Percentiles rank a stretch among this genome's conserved stretches.
Conservation (phyloP, 768 basidiomycete species). For the Cystofilobasidium ferigula region DNA sequence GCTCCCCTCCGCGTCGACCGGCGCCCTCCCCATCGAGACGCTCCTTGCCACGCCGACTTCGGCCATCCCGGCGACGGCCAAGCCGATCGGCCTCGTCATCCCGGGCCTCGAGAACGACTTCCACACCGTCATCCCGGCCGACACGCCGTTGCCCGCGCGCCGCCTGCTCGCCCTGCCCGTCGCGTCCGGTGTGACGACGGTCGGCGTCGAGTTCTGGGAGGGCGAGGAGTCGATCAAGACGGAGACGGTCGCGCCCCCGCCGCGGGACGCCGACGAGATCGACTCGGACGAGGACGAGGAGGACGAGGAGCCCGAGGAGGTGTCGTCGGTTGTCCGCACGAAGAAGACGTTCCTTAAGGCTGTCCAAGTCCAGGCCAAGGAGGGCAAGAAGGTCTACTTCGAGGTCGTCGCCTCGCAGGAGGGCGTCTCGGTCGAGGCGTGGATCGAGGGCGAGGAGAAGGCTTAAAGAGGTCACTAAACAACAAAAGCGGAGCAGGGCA, state of each 20-base stretch:
- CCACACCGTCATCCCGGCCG: constrained; percentile 57
- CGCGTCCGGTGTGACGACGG: constrained; percentile 39
- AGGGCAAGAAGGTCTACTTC: constrained; percentile 8
- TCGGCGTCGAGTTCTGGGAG: constrained; percentile 69
- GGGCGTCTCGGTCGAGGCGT: constrained; percentile 12
- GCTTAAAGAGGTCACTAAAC: neutral
- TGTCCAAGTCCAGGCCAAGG: constrained; percentile 22
- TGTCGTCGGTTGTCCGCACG: constrained; percentile 29
- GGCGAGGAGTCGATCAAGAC: constrained; percentile 47
- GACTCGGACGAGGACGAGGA: constrained; percentile 43
- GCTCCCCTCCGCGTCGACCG: constrained; percentile 37
- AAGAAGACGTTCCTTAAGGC: constrained; percentile 25
- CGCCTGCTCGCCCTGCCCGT: constrained; percentile 53
- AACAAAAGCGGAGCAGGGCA: neutral
- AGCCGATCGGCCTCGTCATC: constrained; percentile 57
- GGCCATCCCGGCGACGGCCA: constrained; percentile 46
- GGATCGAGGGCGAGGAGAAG: constrained; percentile 14
- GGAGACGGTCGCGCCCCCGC: constrained; percentile 48
- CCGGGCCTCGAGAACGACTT: constrained; percentile 45
- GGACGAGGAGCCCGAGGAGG: constrained; percentile 46
- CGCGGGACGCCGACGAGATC: constrained; percentile 44
- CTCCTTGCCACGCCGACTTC: constrained; percentile 41
- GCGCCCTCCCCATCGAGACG: constrained; percentile 45
- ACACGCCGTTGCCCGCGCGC: constrained; percentile 61
- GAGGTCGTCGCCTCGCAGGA: constrained; percentile 17